phyloP scores from a whole-genome alignment of 306 rosid species.

The Prunus salicina region DNA sequence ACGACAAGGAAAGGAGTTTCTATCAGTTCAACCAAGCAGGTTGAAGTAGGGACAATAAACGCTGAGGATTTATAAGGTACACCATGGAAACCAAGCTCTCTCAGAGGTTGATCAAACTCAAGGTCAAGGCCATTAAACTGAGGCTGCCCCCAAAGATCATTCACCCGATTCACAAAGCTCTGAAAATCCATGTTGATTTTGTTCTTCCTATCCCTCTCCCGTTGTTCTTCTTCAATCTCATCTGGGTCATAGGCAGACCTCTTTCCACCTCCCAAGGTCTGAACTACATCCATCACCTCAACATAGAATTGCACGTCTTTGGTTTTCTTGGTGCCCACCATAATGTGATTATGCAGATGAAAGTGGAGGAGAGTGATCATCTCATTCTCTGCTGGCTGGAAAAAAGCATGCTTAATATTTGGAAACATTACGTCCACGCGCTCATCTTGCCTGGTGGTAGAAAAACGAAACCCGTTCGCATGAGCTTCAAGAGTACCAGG shows the following conservation, averaged over 20 bases:
- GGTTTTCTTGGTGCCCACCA: slow-evolving; percentile 96
- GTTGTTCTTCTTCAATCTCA: slow-evolving; percentile 95
- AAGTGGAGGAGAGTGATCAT: slow-evolving; percentile 94
- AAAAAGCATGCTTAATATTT: slow-evolving; percentile 87
- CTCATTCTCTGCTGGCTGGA: slow-evolving; percentile 98
- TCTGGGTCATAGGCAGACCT: slow-evolving; percentile 95
- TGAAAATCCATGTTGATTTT: slow-evolving; percentile 83
- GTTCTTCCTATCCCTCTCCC: slow-evolving; percentile 92
- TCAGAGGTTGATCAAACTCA: slow-evolving; percentile 93
- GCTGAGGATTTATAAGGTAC: slow-evolving; percentile 91
- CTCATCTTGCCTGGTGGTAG: slow-evolving; percentile 82
- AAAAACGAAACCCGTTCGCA: slow-evolving; percentile 81
- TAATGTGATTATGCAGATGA: slow-evolving; percentile 89
- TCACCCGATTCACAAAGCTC: slow-evolving; percentile 81
- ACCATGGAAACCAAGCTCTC: slow-evolving; percentile 97
- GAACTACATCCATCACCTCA: slow-evolving; percentile 95
- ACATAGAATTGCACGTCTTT: slow-evolving; percentile 88
- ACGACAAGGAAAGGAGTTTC: slow-evolving; percentile 91
- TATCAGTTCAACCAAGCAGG: slow-evolving; percentile 87
- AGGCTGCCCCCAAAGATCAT: slow-evolving; percentile 93
- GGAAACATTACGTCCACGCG: slow-evolving; percentile 79
- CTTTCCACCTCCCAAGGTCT: slow-evolving; percentile 81
- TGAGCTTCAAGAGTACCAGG: slow-evolving; percentile 93
- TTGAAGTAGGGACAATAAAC: slow-evolving; percentile 83
- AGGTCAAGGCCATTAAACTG: slow-evolving; percentile 78